Evolutionary conservation across 805 yeast species (phyloP).

Genomic region (Candida michaelii): DNA sequence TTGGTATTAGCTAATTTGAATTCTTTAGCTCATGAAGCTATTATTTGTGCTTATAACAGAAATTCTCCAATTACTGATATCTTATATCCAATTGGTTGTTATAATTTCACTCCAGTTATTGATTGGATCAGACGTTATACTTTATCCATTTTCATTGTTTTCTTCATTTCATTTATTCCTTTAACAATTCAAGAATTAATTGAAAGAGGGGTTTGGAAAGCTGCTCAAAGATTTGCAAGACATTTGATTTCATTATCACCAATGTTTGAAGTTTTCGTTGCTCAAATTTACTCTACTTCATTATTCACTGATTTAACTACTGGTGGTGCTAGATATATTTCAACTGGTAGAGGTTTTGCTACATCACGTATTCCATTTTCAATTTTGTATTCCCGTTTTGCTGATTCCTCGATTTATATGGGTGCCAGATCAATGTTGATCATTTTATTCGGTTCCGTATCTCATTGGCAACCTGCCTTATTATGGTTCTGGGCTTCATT

Average conservation of each 20-base stretch:
- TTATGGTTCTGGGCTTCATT: conserved; percentile 97
- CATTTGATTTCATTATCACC: conserved; percentile 75
- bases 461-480: conserved; percentile 90
- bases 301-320: conserved; percentile 64
- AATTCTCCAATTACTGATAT: conserved; percentile 61
- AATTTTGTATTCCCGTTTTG: conserved; percentile 65
- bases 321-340: conserved; percentile 81
- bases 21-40: conserved; percentile 59
- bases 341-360: conserved; percentile 83
- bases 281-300: conserved; percentile 72
- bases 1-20: conserved; percentile 64
- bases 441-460: conserved; percentile 68
- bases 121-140: conserved; percentile 76
- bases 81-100: conserved; percentile 67
- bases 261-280: conserved; percentile 75
- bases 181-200: conserved; percentile 73
- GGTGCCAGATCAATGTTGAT: conserved; percentile 78
- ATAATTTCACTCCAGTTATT: conserved; percentile 66
- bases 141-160: conserved; percentile 70
- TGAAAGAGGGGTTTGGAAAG: conserved; percentile 74
- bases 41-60: conserved; percentile 60
- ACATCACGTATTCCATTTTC: conserved; percentile 68
- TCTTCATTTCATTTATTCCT: conserved; percentile 73
- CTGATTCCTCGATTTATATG: conserved; percentile 79
- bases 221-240: conserved; percentile 59